Evolutionary conservation across 2,329 filamentous ascomycete species (phyloP), one percentile per base, ranked within the genome.

Genomic region (Colletotrichum filicis): DNA sequence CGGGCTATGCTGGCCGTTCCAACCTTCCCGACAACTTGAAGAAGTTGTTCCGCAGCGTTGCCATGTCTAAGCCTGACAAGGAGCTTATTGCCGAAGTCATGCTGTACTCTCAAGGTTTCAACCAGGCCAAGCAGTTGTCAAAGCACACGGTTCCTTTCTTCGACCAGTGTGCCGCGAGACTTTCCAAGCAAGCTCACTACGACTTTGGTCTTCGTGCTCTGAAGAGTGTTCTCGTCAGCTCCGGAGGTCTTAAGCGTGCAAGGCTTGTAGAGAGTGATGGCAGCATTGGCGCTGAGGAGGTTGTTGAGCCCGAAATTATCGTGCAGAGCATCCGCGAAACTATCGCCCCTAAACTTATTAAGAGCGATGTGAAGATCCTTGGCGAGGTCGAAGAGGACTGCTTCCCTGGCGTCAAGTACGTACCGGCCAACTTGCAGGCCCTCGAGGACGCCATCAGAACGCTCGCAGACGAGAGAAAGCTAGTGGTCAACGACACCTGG

Each of bases 21-120:
- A 99, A 99, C 84, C 86, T 99, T 79, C 97, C 97, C 2, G 97
- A 99, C 85, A 99, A 99, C 82, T 84, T 99, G 86, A 99, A 99
- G 91, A 99, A 99, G 85, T 88, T 99, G 53, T 99, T 99, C 91
- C 93, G 97, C 81, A 99, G 97, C 79, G 95, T 99, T 64, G 97
- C 97, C 75, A 99, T 99, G 97, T 99, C 97, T 12, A 99, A 98
- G 84, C 97, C 97, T 1, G 97, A 99, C 87, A 99, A 99, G 84
- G 97, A 99, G 83, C 93, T 99, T 71, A 99, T 99, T 84, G 95
- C 97, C 46, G 97, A 99, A 86, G 97, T 99, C 79, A 99, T 99
- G 97, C 91, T 99, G 46, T 99, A 98, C 88, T 99, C 97, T 1
- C 97, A 99, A 83, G 97, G 97, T 80, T 99, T 99, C 88, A 97